Percentiles rank a stretch among this genome's conserved stretches.
phyloP scores from a whole-genome alignment of 1,284 basidiomycete genomes.

The Ganoderma sp. region DNA sequence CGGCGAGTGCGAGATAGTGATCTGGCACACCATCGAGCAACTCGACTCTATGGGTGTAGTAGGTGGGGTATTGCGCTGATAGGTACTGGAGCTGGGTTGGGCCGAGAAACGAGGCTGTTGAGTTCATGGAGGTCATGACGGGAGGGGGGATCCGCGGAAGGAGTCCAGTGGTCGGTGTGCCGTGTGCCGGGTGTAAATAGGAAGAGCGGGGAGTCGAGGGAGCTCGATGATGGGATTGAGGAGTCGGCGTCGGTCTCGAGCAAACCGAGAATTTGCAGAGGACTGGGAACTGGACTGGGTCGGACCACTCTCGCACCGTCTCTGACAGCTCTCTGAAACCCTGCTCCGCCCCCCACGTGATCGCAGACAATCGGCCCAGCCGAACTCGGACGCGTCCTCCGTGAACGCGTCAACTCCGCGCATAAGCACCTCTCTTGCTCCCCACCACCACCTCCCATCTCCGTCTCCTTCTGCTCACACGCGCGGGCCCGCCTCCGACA shows the following conservation, averaged over 20 bases:
- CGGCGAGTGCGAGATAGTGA: conserved; percentile 72
- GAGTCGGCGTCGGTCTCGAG: conserved; percentile 13
- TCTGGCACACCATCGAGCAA: conserved; percentile 54
- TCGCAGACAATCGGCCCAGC: background rate
- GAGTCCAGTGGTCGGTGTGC: conserved; percentile 1
- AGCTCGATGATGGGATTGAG: conserved; percentile 3
- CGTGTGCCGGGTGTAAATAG: background rate
- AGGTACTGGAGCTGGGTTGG: conserved; percentile 37
- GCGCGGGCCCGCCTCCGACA: background rate
- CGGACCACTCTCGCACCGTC: background rate
- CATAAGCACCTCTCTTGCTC: background rate
- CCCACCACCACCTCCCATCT: background rate
- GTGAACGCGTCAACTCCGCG: background rate
- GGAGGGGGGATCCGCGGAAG: background rate
- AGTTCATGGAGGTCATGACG: conserved; percentile 34
- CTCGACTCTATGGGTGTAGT: conserved; percentile 35
- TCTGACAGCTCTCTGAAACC: background rate
- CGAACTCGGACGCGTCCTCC: background rate
- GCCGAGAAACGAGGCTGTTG: conserved; percentile 33
- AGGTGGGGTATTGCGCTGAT: conserved; percentile 34
- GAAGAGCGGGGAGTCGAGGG: background rate
- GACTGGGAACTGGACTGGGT: background rate
- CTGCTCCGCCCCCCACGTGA: conserved; percentile 8
- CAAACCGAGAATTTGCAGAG: conserved; percentile 19
- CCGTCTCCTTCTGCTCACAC: conserved; percentile 4